Base-by-base conservation (phyloP, 306 rosid genomes). In the Leucaena leucocephala region DNA sequence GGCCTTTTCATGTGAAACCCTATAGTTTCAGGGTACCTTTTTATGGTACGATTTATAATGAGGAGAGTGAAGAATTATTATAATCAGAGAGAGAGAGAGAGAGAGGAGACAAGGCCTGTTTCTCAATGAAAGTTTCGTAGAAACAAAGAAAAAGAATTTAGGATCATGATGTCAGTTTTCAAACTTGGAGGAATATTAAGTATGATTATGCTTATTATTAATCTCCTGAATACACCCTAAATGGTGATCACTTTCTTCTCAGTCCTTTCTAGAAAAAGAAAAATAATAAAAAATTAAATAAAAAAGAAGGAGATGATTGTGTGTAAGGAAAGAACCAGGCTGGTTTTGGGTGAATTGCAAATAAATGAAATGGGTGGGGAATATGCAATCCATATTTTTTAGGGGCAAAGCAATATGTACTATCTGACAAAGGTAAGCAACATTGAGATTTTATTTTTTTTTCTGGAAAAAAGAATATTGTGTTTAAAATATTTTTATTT, bases 331-430 rank as follows among this genome's bases (percentile, higher is more conserved):
- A 86, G 88, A 74, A 87, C 80, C 77, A 80, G 84, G 86, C 85
- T 73, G 84, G 81, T 58, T 89, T 86, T 89, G 90, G 87, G 89
- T 89, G 92, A 81, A 84, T 85, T 86, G 91, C 85, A 89, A 91
- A 91, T 83, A 73, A 88, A 80, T 84, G 73, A 58, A 58, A 76
- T 80, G 85, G 81, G 91, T 80, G 90, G 89, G 91, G 88, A 88
- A 85, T 84, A 81, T 86, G 92, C 91, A 85, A 86, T 85, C 92
- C 64, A 81, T 81, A 79, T 86, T 87, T 84, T 89, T 88, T 77
- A 77, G 68, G 43, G 81, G 78, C 87, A 88, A 89, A 91, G 94
- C 94, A 89, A 89, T 85, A 78, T 76, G 76, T 57, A 52, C 35
- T 81, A 75, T 68, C 76, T 33, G 67, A 61, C 67, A 33, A 27